Base-by-base conservation (phyloP, 768 basidiomycete genomes). In the Termitomyces titanicus region DNA sequence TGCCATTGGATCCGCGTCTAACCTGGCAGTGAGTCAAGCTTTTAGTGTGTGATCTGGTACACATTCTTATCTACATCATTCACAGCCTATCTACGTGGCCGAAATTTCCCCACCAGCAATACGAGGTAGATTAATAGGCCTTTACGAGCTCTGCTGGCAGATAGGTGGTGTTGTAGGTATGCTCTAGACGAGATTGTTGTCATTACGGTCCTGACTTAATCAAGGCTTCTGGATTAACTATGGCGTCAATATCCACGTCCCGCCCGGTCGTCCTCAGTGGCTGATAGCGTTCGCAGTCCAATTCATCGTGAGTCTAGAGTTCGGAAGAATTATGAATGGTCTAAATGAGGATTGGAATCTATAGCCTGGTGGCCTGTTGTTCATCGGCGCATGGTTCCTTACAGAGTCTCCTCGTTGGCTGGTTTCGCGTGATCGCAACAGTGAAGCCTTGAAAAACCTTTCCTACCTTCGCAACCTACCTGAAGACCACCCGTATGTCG, bases 111-210 rank as follows among this genome's bases (percentile, higher is more conserved):
- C 78, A 18, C 68, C 76, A 20, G 70, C 72, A 5, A 74, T 78
- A 51, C 71, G 76, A n/a, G 79, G 79, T 25, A 70, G 74, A 34
- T 64, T 81, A 20, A 73, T 78, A 47, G 80, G 79, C 17, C 60
- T 77, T 47, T 79, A 76, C 62, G 79, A 82, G 53, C 61, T 79
- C n/a, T 72, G 72, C 34, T 78, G 74, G 68, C 79, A 81, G 63
- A 64, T 74, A 39, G 79, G 79, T 34, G 74, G 72, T n/a, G 68
- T 79, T 15, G 64, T 74, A 31, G 76, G 77, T 63, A 44, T 13
- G 64, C 47, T 35, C 12, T 39, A 37, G 1, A 27, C 31, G 67
- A 63, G 13, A 52, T 37, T 33, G 2, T 52, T 40, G 20, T 35
- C 10, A 18, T 31, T 24, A 10, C 38, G 34, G 15, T 29, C 8